A percentile compares a stretch with the other conserved stretches of the same genome.
Evolutionary conservation across 345 rosid genomes (phyloP).

Genomic region (Camelina neglecta): DNA sequence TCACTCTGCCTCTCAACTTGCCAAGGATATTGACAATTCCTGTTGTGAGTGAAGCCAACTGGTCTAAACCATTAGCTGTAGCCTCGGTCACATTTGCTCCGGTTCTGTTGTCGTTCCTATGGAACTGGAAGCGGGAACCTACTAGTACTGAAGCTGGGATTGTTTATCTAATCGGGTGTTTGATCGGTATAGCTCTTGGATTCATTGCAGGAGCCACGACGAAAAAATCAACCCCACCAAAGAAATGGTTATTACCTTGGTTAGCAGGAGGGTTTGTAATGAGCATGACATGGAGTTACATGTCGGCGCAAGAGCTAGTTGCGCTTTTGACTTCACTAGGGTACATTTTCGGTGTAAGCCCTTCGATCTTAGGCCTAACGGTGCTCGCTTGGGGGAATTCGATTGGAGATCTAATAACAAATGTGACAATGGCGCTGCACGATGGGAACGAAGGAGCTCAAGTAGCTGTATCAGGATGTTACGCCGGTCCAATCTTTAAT

Average conservation of each 20-base stretch:
- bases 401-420: constrained; percentile 83
- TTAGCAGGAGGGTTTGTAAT: constrained; percentile 78
- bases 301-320: constrained; percentile 79
- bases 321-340: constrained; percentile 75
- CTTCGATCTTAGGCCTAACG: constrained; percentile 83
- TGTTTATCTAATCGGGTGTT: constrained; percentile 54
- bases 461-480: constrained; percentile 90
- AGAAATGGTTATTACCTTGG: constrained; percentile 67
- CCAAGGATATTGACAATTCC: constrained; percentile 91
- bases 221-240: constrained; percentile 65
- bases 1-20: constrained; percentile 77
- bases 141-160: constrained; percentile 42
- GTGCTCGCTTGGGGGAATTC: constrained; percentile 98
- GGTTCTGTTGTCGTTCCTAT: constrained; percentile 61
- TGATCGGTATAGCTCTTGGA: constrained; percentile 64
- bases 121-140: constrained; percentile 50
- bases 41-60: constrained; percentile 60
- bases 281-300: constrained; percentile 92
- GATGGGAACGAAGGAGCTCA: constrained; percentile 84
- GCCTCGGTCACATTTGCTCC: constrained; percentile 74
- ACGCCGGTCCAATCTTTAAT: constrained; percentile 92
- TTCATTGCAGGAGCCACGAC: constrained; percentile 65
- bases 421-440: constrained; percentile 74
- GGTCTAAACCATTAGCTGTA: constrained; percentile 86
- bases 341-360: constrained; percentile 66